phyloP scores from a whole-genome alignment of 2,329 filamentous ascomycete genomes.

The Trichothecium sympodiale region DNA sequence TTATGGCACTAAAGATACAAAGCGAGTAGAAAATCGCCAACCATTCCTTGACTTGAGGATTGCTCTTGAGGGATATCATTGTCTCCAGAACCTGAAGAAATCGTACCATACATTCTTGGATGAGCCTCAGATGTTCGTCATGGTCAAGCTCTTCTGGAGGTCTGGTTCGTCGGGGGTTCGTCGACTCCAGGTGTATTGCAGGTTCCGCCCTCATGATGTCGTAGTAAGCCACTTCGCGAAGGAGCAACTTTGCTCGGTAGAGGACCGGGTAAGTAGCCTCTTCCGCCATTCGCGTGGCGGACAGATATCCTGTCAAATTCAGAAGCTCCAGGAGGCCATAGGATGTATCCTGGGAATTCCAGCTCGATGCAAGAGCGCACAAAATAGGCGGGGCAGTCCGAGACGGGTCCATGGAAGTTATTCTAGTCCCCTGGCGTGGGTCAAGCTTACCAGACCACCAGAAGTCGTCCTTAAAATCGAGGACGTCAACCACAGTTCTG shows the following conservation, averaged over 20 bases:
- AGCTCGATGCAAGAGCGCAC: conserved; percentile 37
- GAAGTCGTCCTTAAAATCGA: conserved; percentile 45
- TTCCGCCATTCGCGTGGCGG: conserved; percentile 35
- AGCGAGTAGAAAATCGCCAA: conserved; percentile 41
- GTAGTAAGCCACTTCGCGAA: conserved; percentile 43
- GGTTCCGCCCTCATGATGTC: conserved; percentile 39
- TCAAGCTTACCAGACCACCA: conserved; percentile 45
- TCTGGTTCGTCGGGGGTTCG: conserved; percentile 9
- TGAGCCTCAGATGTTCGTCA: conserved; percentile 33
- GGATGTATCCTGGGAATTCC: conserved; percentile 34
- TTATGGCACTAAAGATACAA: conserved; percentile 47
- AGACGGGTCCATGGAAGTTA: conserved; percentile 7
- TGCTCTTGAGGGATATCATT: conserved; percentile 25
- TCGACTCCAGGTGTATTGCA: conserved; percentile 22
- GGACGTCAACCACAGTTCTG: conserved; percentile 29
- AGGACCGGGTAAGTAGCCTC: conserved; percentile 36
- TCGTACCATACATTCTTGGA: conserved; percentile 38
- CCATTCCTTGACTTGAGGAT: conserved; percentile 32
- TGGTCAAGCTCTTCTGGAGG: conserved; percentile 31
- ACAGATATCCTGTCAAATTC: conserved; percentile 37
- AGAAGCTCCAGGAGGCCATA: conserved; percentile 44
- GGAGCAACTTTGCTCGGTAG: conserved; percentile 41
- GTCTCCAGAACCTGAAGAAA: conserved; percentile 43
- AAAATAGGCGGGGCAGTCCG: conserved; percentile 35
- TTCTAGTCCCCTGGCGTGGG: conserved; percentile 11